Conservation (phyloP, 352 stramenopile species). For the Globisporangium iwayamae region DNA sequence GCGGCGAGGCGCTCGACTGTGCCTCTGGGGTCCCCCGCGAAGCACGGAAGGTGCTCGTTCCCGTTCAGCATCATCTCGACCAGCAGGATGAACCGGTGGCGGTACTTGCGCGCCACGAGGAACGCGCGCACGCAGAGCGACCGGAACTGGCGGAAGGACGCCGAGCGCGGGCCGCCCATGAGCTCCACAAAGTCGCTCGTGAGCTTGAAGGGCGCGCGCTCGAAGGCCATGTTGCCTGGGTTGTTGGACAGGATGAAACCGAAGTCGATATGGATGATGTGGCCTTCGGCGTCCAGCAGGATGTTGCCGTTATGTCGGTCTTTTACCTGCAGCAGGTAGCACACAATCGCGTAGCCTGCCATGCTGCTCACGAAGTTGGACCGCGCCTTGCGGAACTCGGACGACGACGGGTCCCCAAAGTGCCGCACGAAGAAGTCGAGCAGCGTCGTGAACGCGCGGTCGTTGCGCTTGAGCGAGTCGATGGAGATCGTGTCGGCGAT, state of each 20-base stretch:
- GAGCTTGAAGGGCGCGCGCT: conserved; percentile 98
- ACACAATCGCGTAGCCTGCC: conserved; percentile 92
- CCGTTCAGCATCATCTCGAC: conserved; percentile 96
- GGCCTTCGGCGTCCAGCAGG: conserved; percentile 93
- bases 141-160: conserved; percentile 92
- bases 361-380: conserved; percentile 87
- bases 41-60: conserved; percentile 96
- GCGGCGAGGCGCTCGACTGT: conserved; percentile 88
- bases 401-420: conserved; percentile 81
- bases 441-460: conserved; percentile 89
- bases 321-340: conserved; percentile 97
- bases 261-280: conserved; percentile 98
- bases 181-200: conserved; percentile 95
- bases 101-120: conserved; percentile 93
- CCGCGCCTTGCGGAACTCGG: conserved; percentile 72
- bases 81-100: conserved; percentile 93
- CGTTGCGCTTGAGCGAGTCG: conserved; percentile 97
- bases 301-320: conserved; percentile 98
- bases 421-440: conserved; percentile 94
- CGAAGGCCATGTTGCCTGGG: conserved; percentile 93
- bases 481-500: conserved; percentile 97
- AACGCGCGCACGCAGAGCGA: conserved; percentile 96
- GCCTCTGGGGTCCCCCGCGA: conserved; percentile 89
- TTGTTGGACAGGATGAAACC: conserved; percentile 94
- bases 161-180: conserved; percentile 91